A percentile compares a stretch with the other conserved stretches of the same genome.
Evolutionary conservation across 371 early-diverging fungal genomes (phyloP).

Genomic region (Umbelopsis sp.): DNA sequence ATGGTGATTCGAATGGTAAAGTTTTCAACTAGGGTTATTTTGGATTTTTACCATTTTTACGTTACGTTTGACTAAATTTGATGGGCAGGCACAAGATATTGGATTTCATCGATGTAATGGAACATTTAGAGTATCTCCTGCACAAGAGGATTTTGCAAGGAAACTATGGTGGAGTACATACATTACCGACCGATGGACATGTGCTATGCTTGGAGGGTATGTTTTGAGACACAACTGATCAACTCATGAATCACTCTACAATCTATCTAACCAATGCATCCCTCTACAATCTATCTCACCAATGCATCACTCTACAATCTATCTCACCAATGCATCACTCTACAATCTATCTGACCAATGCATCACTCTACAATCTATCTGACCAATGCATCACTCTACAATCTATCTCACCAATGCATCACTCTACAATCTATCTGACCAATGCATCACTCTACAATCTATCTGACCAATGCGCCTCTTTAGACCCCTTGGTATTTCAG

Average conservation of each 20-base stretch:
- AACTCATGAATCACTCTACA: not conserved
- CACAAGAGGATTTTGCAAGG: conserved; percentile 29
- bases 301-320: not conserved
- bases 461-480: not conserved
- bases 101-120: conserved; percentile 38
- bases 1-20: conserved; percentile 55
- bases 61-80: not conserved
- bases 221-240: not conserved
- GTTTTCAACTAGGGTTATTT: not conserved
- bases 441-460: not conserved
- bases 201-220: conserved; percentile 49
- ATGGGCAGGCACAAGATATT: conserved; percentile 39
- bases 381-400: not conserved
- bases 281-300: not conserved
- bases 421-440: not conserved
- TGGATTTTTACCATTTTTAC: not conserved
- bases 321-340: not conserved
- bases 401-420: too few species aligned
- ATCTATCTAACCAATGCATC: too few species aligned
- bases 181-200: conserved; percentile 45
- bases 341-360: not conserved
- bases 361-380: not conserved
- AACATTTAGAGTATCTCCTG: conserved; percentile 23
- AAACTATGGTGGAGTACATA: conserved; percentile 52
- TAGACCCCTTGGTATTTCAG: conserved; percentile 43